Evolutionary conservation across 148 eudicot genomes (phyloP).

Genomic region (Cornus controversa): DNA sequence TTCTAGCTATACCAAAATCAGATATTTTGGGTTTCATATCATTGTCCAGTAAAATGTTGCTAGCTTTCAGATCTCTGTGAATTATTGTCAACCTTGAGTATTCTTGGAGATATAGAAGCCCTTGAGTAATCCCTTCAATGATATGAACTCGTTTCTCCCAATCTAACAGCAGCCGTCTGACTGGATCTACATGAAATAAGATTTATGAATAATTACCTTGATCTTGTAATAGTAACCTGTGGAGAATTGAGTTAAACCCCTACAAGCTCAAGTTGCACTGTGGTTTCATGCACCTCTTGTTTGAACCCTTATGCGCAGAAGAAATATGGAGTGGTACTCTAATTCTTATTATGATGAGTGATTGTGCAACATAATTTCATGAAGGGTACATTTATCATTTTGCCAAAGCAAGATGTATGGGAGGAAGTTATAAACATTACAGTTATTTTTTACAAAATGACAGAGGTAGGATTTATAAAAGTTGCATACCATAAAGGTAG

Average conservation of each 20-base stretch:
- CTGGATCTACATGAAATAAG: slow-evolving; percentile 24
- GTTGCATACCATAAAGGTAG: slow-evolving; percentile 37
- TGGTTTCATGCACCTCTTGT: no score
- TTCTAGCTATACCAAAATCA: slow-evolving; percentile 48
- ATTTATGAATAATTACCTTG: background rate
- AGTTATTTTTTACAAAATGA: no score
- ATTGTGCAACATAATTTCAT: no score
- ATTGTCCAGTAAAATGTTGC: slow-evolving; percentile 36
- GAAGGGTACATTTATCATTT: no score
- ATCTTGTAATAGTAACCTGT: background rate
- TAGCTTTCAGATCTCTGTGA: slow-evolving; percentile 42
- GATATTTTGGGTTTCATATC: slow-evolving; percentile 39
- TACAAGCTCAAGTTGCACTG: no score
- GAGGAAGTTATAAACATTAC: no score
- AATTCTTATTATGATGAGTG: no score
- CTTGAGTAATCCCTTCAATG: slow-evolving; percentile 46
- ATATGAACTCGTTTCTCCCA: slow-evolving; percentile 39
- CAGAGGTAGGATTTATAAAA: no score
- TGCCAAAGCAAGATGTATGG: no score
- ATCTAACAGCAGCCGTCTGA: slow-evolving; percentile 21
- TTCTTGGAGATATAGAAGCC: slow-evolving; percentile 48
- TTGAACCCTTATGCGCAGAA: no score
- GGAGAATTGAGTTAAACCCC: background rate
- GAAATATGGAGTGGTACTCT: no score
- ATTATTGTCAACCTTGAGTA: slow-evolving; percentile 40